Evolutionary conservation across 2,329 filamentous ascomycete species (phyloP).

Genomic region (Lasiodiplodia citricola): DNA sequence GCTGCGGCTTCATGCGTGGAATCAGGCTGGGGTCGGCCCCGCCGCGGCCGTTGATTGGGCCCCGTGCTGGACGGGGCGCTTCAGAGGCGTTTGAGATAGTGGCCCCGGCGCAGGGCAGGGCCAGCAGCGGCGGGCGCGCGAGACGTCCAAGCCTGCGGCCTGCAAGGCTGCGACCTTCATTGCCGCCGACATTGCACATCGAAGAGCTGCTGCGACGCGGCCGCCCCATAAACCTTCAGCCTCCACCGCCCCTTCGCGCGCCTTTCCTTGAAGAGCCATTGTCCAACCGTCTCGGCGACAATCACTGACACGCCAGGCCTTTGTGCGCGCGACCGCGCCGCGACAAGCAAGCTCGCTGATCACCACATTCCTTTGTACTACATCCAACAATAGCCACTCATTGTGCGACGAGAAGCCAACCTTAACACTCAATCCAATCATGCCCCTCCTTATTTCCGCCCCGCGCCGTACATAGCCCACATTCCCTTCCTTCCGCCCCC

Average conservation of each 20-base stretch:
- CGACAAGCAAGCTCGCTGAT: constrained; percentile 13
- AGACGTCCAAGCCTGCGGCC: constrained; percentile 5
- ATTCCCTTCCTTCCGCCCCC: constrained; percentile 15
- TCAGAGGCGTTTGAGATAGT: constrained; percentile 17
- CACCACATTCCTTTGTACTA: constrained; percentile 25
- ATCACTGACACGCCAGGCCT: constrained; percentile 2
- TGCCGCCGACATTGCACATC: constrained; percentile 23
- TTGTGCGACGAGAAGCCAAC: constrained; percentile 17
- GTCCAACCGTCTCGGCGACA: constrained; percentile 12
- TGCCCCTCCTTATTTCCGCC: constrained; percentile 22
- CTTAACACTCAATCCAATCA: constrained; percentile 8
- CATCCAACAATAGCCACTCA: constrained; percentile 27
- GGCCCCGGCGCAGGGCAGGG: not conserved
- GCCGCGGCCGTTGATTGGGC: constrained; percentile 7
- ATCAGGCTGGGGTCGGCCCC: not conserved
- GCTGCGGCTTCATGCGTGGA: constrained; percentile 19
- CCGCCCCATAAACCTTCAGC: constrained; percentile 4
- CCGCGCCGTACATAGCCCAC: constrained; percentile 17
- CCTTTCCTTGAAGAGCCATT: not conserved
- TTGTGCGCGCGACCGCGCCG: constrained; percentile 14
- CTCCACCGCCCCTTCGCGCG: constrained; percentile 17
- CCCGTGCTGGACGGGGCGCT: constrained; percentile 1
- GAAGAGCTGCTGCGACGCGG: constrained; percentile 6
- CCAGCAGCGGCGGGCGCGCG: constrained; percentile 8
- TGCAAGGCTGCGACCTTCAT: constrained; percentile 23